These are phyloP conservation scores for Coprinopsis cinerea DNA, from an alignment of 768 basidiomycete genomes.

Conservation along the genomic window DNA sequence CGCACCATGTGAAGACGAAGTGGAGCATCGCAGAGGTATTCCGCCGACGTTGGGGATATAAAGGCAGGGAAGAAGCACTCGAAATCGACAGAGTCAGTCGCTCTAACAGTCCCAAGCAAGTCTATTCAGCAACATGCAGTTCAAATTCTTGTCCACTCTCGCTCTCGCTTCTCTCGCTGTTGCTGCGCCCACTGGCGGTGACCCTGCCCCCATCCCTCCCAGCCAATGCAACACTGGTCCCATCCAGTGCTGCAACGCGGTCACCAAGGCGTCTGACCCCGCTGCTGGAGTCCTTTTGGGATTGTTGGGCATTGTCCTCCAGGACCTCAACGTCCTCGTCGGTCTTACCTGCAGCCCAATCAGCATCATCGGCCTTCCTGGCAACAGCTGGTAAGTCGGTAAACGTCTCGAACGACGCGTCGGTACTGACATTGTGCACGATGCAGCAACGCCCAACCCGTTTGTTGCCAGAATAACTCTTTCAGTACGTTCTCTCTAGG, in stretches of 20 bases:
- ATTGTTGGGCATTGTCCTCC: constrained; percentile 19
- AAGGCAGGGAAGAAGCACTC: no score
- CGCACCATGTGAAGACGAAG: no score
- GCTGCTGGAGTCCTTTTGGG: constrained; percentile 10
- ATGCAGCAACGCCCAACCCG: constrained; percentile 21
- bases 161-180: background rate
- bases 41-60: no score
- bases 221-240: background rate
- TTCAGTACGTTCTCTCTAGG: constrained; percentile 17
- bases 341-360: constrained; percentile 24
- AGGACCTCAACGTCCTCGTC: constrained; percentile 18
- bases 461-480: constrained; percentile 25
- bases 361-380: constrained; percentile 18
- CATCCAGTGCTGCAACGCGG: constrained; percentile 7
- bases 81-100: no score
- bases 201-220: background rate
- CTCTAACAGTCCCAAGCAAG: no score
- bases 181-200: background rate
- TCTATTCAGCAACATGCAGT: constrained; percentile 10
- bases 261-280: constrained; percentile 9
- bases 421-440: background rate
- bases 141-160: constrained; percentile 6
- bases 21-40: no score
- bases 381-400: constrained; percentile 18
- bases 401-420: background rate